phyloP scores from a whole-genome alignment of 768 basidiomycete species.

The Sistotremastrum suecicum region DNA sequence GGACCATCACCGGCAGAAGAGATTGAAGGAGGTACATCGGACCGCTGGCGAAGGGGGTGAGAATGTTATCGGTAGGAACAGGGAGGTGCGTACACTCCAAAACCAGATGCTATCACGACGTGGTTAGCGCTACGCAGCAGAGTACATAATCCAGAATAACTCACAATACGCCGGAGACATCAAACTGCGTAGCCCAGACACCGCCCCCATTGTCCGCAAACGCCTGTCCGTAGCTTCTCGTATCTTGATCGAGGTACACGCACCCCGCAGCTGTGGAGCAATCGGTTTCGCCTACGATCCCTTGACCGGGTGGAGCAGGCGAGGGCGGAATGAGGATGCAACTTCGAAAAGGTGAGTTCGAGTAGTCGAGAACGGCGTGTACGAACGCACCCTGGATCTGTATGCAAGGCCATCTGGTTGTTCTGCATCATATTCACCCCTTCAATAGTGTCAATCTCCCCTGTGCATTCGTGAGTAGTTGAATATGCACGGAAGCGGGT shows the following conservation, averaged over 20 bases:
- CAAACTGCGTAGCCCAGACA: slow-evolving; percentile 59
- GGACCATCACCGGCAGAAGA: slow-evolving; percentile 12
- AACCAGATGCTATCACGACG: slow-evolving; percentile 28
- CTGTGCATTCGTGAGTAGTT: slow-evolving; percentile 4
- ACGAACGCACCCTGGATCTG: slow-evolving; percentile 25
- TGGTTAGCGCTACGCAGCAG: neutral
- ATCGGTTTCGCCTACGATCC: slow-evolving; percentile 10
- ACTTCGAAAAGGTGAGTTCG: no score
- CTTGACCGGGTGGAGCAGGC: no score
- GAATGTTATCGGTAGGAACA: slow-evolving; percentile 11
- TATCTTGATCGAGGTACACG: slow-evolving; percentile 26
- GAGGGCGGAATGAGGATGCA: no score
- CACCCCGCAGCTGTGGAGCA: slow-evolving; percentile 28
- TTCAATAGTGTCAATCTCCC: slow-evolving; percentile 48
- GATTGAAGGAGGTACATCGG: slow-evolving; percentile 23
- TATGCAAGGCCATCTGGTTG: slow-evolving; percentile 49
- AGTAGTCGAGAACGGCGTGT: neutral
- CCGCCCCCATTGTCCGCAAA: slow-evolving; percentile 46
- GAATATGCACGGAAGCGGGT: slow-evolving; percentile 6
- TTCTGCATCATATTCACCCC: slow-evolving; percentile 34
- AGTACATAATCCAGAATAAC: slow-evolving; percentile 10
- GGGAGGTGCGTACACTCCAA: slow-evolving; percentile 23
- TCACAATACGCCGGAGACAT: slow-evolving; percentile 36
- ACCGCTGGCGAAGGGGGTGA: slow-evolving; percentile 16
- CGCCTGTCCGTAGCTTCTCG: slow-evolving; percentile 30